A percentile compares a stretch with the other conserved stretches of the same genome.
Evolutionary conservation across 2,329 filamentous ascomycete species (phyloP).

Genomic region (Cladosporium oxysporum): DNA sequence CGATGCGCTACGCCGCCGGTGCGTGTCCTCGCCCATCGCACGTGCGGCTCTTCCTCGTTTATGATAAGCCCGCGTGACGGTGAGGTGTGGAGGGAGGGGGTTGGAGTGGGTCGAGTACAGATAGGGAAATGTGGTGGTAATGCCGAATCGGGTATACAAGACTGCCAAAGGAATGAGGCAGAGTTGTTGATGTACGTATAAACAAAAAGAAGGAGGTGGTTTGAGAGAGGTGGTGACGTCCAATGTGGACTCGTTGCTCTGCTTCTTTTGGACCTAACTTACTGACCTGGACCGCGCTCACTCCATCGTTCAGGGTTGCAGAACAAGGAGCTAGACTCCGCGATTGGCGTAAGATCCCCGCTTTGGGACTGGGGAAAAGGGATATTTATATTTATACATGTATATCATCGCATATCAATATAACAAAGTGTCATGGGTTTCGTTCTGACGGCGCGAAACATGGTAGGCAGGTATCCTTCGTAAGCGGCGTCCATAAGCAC

Average conservation of each 20-base stretch:
- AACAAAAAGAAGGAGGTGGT: neutral
- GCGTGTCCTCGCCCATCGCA: slow-evolving; percentile 14
- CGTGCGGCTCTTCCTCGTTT: neutral
- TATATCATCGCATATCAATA: no score
- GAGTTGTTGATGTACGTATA: neutral
- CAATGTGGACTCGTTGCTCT: slow-evolving; percentile 1
- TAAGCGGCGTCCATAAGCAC: neutral
- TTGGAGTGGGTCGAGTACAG: neutral
- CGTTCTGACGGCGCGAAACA: neutral
- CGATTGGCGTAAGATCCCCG: neutral
- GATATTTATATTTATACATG: neutral
- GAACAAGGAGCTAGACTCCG: neutral
- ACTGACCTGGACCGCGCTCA: slow-evolving; percentile 1
- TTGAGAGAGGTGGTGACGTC: neutral
- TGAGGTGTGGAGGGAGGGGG: neutral
- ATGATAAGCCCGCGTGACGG: neutral
- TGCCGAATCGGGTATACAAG: neutral
- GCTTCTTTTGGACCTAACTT: neutral
- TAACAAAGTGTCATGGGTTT: neutral
- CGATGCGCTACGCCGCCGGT: slow-evolving; percentile 25
- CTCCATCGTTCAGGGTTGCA: slow-evolving; percentile 2
- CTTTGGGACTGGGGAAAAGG: neutral
- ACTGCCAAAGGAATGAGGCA: slow-evolving; percentile 21
- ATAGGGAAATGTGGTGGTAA: neutral
- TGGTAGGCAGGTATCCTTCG: neutral